These are phyloP conservation scores for Colletotrichum truncatum DNA, from an alignment of 2,329 filamentous ascomycete genomes.

Conservation along the genomic window DNA sequence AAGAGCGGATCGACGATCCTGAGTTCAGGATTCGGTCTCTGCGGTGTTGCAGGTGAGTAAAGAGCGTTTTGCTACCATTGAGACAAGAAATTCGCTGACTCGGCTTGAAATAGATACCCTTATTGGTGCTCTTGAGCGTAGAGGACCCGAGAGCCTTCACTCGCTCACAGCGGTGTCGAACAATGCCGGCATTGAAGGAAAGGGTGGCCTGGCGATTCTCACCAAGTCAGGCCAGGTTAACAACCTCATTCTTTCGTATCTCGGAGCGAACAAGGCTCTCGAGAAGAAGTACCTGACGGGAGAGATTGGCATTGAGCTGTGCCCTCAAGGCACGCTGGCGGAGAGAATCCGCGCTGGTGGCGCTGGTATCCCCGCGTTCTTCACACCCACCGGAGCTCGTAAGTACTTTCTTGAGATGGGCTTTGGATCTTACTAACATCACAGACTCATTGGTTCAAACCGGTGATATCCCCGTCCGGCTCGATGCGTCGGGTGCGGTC, in stretches of 20 bases:
- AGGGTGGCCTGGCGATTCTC: conserved; percentile 74
- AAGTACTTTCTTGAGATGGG: conserved; percentile 38
- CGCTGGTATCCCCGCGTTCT: conserved; percentile 83
- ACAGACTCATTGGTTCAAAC: conserved; percentile 72
- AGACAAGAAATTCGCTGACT: neutral
- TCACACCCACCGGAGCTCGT: conserved; percentile 78
- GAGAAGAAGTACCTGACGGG: conserved; percentile 80
- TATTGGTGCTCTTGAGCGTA: conserved; percentile 71
- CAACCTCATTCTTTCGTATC: conserved; percentile 78
- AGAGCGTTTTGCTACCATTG: neutral
- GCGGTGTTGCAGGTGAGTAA: conserved; percentile 72
- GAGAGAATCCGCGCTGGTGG: conserved; percentile 78
- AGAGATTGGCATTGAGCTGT: conserved; percentile 79
- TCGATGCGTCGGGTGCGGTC: conserved; percentile 67
- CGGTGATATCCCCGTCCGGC: conserved; percentile 72
- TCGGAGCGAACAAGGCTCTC: conserved; percentile 80
- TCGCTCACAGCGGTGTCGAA: conserved; percentile 82
- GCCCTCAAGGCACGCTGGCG: conserved; percentile 78
- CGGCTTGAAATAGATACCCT: conserved; percentile 65
- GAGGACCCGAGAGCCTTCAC: conserved; percentile 69
- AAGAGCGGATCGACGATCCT: conserved; percentile 76
- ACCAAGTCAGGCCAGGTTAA: conserved; percentile 75
- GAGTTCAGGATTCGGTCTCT: conserved; percentile 85
- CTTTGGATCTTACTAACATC: neutral
- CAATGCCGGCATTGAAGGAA: conserved; percentile 77